phyloP scores from a whole-genome alignment of 352 stramenopile genomes.

The Thraustotheca clavata region DNA sequence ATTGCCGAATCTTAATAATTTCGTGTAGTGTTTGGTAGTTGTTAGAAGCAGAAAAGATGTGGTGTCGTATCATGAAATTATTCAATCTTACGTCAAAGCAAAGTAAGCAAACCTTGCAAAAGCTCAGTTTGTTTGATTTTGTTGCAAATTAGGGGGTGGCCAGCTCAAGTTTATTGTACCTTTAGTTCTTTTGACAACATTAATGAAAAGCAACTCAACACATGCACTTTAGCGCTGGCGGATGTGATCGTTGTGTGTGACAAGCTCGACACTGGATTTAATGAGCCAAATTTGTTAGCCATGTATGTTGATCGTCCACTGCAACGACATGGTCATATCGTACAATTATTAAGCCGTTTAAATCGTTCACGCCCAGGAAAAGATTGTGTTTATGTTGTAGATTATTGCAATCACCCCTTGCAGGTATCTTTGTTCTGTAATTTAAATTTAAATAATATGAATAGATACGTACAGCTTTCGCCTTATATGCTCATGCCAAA shows the following conservation, averaged over 20 bases:
- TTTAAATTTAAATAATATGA: not conserved
- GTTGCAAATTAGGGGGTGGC: not conserved
- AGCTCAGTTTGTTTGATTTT: no score
- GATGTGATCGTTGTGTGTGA: constrained; percentile 80
- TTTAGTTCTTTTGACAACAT: constrained; percentile 15
- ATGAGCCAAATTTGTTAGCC: constrained; percentile 53
- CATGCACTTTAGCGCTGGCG: constrained; percentile 39
- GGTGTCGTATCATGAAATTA: constrained; percentile 58
- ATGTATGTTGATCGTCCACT: constrained; percentile 83
- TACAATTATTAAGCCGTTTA: constrained; percentile 76
- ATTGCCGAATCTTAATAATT: not conserved
- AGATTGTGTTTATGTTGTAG: constrained; percentile 21
- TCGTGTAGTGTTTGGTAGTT: constrained; percentile 71
- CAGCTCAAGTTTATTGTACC: constrained; percentile 8
- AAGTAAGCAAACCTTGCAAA: constrained; percentile 30
- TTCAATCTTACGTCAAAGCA: constrained; percentile 46
- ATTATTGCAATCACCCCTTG: not conserved
- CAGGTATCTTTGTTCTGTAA: not conserved
- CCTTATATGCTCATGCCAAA: constrained; percentile 19
- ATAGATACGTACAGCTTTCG: constrained; percentile 39
- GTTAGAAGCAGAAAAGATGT: constrained; percentile 67
- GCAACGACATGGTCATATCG: constrained; percentile 46
- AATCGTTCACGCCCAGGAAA: constrained; percentile 45
- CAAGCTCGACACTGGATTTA: constrained; percentile 82
- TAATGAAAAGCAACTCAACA: constrained; percentile 34